Evolutionary conservation across 345 rosid genomes (phyloP).

Genomic region (Turritis glabra): DNA sequence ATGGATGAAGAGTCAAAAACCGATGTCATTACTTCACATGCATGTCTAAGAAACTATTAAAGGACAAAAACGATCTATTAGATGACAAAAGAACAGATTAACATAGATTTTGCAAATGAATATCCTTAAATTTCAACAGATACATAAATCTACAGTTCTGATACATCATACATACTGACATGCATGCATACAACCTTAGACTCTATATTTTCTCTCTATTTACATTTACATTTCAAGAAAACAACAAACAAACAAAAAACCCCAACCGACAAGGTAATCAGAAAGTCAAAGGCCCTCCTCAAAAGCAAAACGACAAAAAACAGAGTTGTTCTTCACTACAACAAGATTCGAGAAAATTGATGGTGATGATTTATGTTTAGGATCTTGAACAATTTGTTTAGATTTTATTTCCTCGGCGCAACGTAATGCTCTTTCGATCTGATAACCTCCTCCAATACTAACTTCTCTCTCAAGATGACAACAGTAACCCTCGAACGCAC

Average conservation of each 20-base stretch:
- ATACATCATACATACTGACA: slow-evolving; percentile 29
- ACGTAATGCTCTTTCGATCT: slow-evolving; percentile 74
- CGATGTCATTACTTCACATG: slow-evolving; percentile 24
- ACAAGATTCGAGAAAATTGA: slow-evolving; percentile 62
- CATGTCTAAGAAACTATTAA: slow-evolving; percentile 18
- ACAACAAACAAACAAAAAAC: neutral
- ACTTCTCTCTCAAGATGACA: slow-evolving; percentile 90
- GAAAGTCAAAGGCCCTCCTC: slow-evolving; percentile 33
- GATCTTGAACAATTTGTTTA: slow-evolving; percentile 47
- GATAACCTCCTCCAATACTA: slow-evolving; percentile 84
- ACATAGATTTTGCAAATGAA: slow-evolving; percentile 21
- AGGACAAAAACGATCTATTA: slow-evolving; percentile 1
- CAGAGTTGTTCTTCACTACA: slow-evolving; percentile 39
- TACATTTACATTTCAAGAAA: slow-evolving; percentile 14
- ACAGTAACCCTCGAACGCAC: slow-evolving; percentile 91
- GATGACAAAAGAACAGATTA: slow-evolving; percentile 29
- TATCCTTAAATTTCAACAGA: neutral
- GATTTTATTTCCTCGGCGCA: slow-evolving; percentile 90
- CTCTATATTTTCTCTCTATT: slow-evolving; percentile 22
- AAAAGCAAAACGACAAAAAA: slow-evolving; percentile 30
- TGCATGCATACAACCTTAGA: slow-evolving; percentile 14
- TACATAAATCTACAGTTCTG: slow-evolving; percentile 23
- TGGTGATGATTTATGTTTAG: slow-evolving; percentile 42
- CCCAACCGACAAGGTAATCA: slow-evolving; percentile 38
- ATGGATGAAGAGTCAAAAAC: slow-evolving; percentile 22